A percentile compares a stretch with the other conserved stretches of the same genome.
Conservation (phyloP, 768 basidiomycete species). For the Suillus tomentosus region DNA sequence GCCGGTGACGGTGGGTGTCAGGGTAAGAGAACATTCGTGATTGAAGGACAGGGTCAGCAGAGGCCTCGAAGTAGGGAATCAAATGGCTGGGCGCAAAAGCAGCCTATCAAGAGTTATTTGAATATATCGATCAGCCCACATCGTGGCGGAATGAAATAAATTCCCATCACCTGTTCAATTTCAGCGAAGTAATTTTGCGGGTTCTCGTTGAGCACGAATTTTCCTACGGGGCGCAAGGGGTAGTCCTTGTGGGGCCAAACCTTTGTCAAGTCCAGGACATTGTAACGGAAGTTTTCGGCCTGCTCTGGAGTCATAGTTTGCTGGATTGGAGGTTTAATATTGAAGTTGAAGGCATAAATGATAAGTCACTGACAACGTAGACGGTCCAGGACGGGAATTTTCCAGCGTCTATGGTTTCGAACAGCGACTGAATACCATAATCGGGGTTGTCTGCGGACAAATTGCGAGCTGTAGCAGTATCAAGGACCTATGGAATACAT, state of each 20-base stretch:
- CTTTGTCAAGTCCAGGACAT: slow-evolving; percentile 89
- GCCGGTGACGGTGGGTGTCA: slow-evolving; percentile 84
- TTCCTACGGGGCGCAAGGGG: slow-evolving; percentile 89
- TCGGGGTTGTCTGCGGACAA: slow-evolving; percentile 81
- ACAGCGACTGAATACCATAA: slow-evolving; percentile 77
- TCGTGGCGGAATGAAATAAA: slow-evolving; percentile 28
- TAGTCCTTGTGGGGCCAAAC: slow-evolving; percentile 87
- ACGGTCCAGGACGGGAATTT: slow-evolving; percentile 88
- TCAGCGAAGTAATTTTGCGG: slow-evolving; percentile 91
- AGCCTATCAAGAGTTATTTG: slow-evolving; percentile 36
- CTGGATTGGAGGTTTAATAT: slow-evolving; percentile 33
- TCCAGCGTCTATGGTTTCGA: slow-evolving; percentile 79
- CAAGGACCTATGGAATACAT: slow-evolving; percentile 57
- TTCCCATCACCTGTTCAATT: slow-evolving; percentile 77
- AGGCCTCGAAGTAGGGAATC: slow-evolving; percentile 86
- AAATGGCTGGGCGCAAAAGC: slow-evolving; percentile 91
- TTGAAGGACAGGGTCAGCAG: slow-evolving; percentile 91
- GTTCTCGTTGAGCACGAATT: slow-evolving; percentile 78
- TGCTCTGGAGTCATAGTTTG: slow-evolving; percentile 95
- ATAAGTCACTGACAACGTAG: slow-evolving; percentile 60
- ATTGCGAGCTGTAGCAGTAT: slow-evolving; percentile 61
- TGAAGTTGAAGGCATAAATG: background rate
- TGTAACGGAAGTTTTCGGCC: slow-evolving; percentile 89
- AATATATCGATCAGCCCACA: slow-evolving; percentile 12
- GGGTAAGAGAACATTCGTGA: slow-evolving; percentile 95